Conservation (phyloP, 305 asterid genomes). For the Ilex paraguariensis region DNA sequence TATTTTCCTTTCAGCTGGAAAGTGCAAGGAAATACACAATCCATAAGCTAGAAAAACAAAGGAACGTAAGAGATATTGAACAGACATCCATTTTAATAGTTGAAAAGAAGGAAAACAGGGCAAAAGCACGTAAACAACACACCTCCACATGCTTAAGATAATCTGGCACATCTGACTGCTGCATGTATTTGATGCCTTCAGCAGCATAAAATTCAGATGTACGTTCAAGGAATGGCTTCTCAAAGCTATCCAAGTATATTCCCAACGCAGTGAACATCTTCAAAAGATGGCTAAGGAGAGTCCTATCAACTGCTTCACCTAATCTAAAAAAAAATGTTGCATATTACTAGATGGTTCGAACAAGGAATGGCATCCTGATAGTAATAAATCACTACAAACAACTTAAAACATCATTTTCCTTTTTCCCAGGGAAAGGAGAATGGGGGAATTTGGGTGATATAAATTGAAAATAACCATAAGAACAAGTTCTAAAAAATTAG, state of each 20-base stretch:
- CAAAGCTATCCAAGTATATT: conserved; percentile 88
- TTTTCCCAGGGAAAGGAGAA: too few species aligned
- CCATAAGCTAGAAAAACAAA: background rate
- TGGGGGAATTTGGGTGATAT: too few species aligned
- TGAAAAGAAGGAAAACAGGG: conserved; percentile 12
- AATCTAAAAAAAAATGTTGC: conserved; percentile 21
- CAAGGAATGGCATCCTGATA: too few species aligned
- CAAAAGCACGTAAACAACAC: conserved; percentile 5
- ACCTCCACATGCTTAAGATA: conserved; percentile 96
- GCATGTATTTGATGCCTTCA: conserved; percentile 96
- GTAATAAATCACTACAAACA: too few species aligned
- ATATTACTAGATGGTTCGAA: background rate
- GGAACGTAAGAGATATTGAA: background rate
- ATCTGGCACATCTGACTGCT: conserved; percentile 91
- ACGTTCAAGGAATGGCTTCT: conserved; percentile 89
- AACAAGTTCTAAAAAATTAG: too few species aligned
- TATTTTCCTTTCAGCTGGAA: background rate
- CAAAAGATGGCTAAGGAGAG: conserved; percentile 93
- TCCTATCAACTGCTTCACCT: conserved; percentile 93
- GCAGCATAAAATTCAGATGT: conserved; percentile 97
- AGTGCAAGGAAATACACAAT: too few species aligned
- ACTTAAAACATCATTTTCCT: too few species aligned
- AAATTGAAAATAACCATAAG: too few species aligned
- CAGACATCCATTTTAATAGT: background rate
- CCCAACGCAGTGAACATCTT: conserved; percentile 99